Evolutionary conservation across 345 rosid genomes (phyloP), one percentile per base, ranked within the genome.

Genomic region (Crucihimalaya himalaica): DNA sequence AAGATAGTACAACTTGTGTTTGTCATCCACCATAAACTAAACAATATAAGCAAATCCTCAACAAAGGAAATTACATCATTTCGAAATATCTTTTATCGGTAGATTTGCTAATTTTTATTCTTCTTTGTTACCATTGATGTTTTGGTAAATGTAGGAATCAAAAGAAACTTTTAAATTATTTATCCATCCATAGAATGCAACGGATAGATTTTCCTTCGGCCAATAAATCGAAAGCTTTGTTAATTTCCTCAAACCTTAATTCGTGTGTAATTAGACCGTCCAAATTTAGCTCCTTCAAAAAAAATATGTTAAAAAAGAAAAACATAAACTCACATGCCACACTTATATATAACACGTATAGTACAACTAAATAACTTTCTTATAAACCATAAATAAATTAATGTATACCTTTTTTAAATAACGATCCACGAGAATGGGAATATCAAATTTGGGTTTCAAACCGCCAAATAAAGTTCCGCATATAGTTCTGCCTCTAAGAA

Each of bases 131-230:
- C 2, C 32, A 4, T 28, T 5, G 0, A 27, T 55, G 7, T 37
- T 53, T 11, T n/a, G 23, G 47, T 14, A 40, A 14, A 54, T 19
- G 19, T 29, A 37, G 6, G 31, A 9, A 27, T 18, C n/a, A 12
- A 4, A 19, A 37, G 14, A 40, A 13, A 1, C 5, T 6, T 15
- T 6, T 0, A n/a, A n/a, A 10, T 43, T 60, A 78, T 14, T 75
- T 63, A 61, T 87, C 84, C 85, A 87, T 84, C 91, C 89, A 85
- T 6, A 89, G 31, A 42, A 87, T 37, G 70, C 86, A 85, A 25
- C 95, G 81, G 4, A 87, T 65, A 81, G 89, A 66, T 14, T 79
- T 82, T n/a, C 88, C 87, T 69, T 72, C 58, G 6, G 20, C 34
- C n/a, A 84, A 73, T 29, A 89, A 74, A 2, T 87, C 83, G 25